A percentile compares a stretch with the other conserved stretches of the same genome.
Evolutionary conservation across 2,329 filamentous ascomycete species (phyloP).

Genomic region (Fusarium hainanense): DNA sequence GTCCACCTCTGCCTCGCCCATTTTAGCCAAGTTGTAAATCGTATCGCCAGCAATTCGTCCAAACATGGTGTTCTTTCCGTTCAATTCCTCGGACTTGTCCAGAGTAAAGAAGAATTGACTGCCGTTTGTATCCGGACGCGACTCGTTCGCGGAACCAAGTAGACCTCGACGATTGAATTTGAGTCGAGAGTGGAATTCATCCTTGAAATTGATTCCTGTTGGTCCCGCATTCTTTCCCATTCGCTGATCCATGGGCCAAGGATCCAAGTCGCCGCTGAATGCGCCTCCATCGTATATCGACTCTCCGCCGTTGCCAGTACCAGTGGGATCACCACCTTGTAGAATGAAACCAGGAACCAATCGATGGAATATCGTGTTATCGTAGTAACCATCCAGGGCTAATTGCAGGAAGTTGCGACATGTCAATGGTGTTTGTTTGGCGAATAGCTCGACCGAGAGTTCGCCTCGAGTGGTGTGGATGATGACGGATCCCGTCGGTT

Average conservation of each 20-base stretch:
- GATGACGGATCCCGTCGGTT: conserved; percentile 90
- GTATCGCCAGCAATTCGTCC: conserved; percentile 92
- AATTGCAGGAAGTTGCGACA: conserved; percentile 96
- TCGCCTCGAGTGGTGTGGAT: conserved; percentile 92
- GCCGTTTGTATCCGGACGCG: conserved; percentile 81
- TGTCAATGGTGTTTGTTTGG: conserved; percentile 90
- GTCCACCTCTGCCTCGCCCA: conserved; percentile 86
- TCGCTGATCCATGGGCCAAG: conserved; percentile 74
- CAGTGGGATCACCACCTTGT: conserved; percentile 94
- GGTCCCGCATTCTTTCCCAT: conserved; percentile 70
- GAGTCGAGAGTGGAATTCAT: conserved; percentile 91
- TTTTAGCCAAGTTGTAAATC: conserved; percentile 94
- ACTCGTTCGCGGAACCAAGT: conserved; percentile 95
- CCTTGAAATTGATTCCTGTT: conserved; percentile 72
- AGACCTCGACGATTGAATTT: conserved; percentile 93
- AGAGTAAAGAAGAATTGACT: conserved; percentile 98
- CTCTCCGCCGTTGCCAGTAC: conserved; percentile 90
- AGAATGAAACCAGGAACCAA: conserved; percentile 91
- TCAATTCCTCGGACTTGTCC: conserved; percentile 84
- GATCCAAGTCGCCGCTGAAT: conserved; percentile 77
- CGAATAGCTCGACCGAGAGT: conserved; percentile 91
- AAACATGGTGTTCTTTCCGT: conserved; percentile 92
- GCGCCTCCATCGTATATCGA: conserved; percentile 90
- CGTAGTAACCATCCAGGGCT: conserved; percentile 95
- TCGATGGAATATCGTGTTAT: conserved; percentile 92